These are phyloP conservation scores for Xylariaceae sp. DNA, from an alignment of 2,329 filamentous ascomycete genomes.

Conservation along the genomic window DNA sequence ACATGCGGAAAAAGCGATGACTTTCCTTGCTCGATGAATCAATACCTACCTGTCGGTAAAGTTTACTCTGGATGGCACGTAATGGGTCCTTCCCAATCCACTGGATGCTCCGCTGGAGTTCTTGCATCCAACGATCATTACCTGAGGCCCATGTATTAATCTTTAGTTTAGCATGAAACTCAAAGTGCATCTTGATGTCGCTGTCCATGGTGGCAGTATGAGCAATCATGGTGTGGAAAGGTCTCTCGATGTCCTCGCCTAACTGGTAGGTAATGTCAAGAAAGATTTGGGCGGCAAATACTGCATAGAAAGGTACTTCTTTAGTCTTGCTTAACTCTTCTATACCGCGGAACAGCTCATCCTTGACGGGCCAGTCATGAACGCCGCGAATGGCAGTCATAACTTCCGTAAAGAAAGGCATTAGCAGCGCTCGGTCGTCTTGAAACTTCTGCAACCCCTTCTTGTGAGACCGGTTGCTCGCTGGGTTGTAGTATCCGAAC, in stretches of 20 bases:
- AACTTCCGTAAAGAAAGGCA: constrained; percentile 44
- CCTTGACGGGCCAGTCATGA: constrained; percentile 40
- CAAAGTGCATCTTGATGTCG: constrained; percentile 37
- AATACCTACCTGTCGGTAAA: neutral
- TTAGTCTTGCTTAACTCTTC: constrained; percentile 39
- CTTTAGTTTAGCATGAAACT: constrained; percentile 42
- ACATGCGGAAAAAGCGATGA: constrained; percentile 42
- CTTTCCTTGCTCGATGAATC: constrained; percentile 14
- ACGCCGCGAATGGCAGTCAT: constrained; percentile 30
- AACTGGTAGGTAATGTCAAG: constrained; percentile 49
- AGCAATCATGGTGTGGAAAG: constrained; percentile 19
- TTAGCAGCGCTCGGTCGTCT: constrained; percentile 45
- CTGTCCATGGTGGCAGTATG: constrained; percentile 28
- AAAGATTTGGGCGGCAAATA: constrained; percentile 49
- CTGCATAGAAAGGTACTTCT: constrained; percentile 43
- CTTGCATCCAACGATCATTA: constrained; percentile 35
- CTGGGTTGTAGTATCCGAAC: constrained; percentile 37
- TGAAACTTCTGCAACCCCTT: constrained; percentile 39
- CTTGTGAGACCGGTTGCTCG: constrained; percentile 33
- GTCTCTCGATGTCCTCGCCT: constrained; percentile 19
- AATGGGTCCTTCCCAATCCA: constrained; percentile 36
- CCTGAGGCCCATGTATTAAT: constrained; percentile 38
- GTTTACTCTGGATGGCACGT: constrained; percentile 16
- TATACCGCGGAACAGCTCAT: constrained; percentile 47
- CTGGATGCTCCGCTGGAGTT: constrained; percentile 30